A percentile compares a stretch with the other conserved stretches of the same genome.
Conservation (phyloP, 2,329 filamentous ascomycete species). For the Colletotrichum tabaci region DNA sequence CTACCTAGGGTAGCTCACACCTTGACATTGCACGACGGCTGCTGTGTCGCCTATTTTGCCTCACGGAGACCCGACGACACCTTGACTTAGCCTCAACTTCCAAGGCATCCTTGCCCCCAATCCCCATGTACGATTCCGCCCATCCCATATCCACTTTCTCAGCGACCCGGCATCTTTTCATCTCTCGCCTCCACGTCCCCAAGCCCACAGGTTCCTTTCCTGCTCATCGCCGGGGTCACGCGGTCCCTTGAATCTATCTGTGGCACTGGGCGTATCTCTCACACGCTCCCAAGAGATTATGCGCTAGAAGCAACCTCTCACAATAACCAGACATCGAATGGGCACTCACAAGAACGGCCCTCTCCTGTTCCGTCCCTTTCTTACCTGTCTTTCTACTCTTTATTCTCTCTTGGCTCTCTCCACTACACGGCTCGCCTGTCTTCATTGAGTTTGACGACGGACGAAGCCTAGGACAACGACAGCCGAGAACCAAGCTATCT, state of each 20-base stretch:
- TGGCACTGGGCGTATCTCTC: constrained; percentile 38
- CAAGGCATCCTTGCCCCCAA: constrained; percentile 23
- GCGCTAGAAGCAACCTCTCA: constrained; percentile 36
- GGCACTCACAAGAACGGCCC: constrained; percentile 10
- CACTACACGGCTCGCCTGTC: background rate
- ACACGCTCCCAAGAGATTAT: constrained; percentile 33
- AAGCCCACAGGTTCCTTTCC: constrained; percentile 10
- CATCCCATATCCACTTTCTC: constrained; percentile 24
- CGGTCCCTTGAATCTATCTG: constrained; percentile 42
- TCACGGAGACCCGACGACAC: constrained; percentile 13
- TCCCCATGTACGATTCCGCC: constrained; percentile 32
- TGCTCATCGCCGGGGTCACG: constrained; percentile 35
- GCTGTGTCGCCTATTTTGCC: background rate
- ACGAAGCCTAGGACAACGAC: background rate
- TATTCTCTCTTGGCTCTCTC: background rate
- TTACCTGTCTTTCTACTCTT: background rate
- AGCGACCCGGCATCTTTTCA: constrained; percentile 29
- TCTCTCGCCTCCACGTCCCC: constrained; percentile 27
- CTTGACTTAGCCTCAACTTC: constrained; percentile 36
- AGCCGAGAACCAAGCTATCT: constrained; percentile 10
- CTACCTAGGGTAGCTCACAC: background rate
- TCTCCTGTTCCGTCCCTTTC: constrained; percentile 4
- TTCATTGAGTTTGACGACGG: background rate
- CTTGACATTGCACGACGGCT: background rate
- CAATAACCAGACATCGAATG: constrained; percentile 4